Evolutionary conservation across 805 yeast species (phyloP), one percentile per base, ranked within the genome.

Genomic region (Priceomyces fermenticarens): DNA sequence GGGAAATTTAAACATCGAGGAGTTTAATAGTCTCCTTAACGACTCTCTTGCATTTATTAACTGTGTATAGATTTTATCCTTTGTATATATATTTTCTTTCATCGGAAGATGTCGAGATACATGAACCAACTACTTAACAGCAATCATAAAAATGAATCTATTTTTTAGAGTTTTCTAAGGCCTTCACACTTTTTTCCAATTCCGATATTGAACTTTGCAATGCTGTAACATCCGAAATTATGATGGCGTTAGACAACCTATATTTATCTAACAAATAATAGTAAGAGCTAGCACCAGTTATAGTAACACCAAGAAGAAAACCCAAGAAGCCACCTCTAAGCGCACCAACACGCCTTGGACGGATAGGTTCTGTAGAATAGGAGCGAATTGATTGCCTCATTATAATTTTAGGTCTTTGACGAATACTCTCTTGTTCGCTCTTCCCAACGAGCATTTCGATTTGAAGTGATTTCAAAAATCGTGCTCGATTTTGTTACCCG

Each of bases 251-350:
- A 51, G 91, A 77, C 45, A 75, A 70, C 59, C 83, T 81, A 73
- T 85, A 86, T 61, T 85, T 85, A 55, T 87, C 93, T 43, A 86
- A 63, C 49, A 86, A 70, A 63, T 86, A 88, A 60, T 79, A 83
- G 70, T 88, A 88, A 11, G 90, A 81, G 6, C 79, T 85, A 41
- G 75, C 76, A 2, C 95, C 90, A 12, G 95, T 84, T 46, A 75
- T 59, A 15, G 88, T 70, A 30, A 83, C 85, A 34, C 96, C 96
- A 25, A 81, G 68, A 40, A 88, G 73, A 63, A 88, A 88, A 2
- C 96, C 96, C 40, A 86, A 67, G 47, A 88, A 69, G 4, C 76
- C 78, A 14, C 75, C 74, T 56, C 70, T 66, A 48, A 70, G 55
- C 23, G 73, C 63, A 7, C 74, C 75, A 6, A 67, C 58, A 45